Conservation (phyloP, 2,329 filamentous ascomycete species). For the Microdochium paspali region DNA sequence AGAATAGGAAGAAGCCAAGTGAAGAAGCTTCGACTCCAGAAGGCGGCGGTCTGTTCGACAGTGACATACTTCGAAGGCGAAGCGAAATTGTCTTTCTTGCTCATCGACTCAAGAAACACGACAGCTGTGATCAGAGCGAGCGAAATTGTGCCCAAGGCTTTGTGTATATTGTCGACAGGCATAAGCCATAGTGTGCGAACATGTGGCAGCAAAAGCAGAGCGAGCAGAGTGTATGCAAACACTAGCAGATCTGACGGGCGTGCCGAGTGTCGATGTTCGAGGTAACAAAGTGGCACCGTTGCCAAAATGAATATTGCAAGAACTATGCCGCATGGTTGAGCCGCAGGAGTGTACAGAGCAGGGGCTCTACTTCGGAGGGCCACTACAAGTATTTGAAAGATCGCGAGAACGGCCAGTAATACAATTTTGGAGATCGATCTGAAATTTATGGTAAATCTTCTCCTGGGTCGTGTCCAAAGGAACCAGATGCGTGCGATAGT, state of each 20-base stretch:
- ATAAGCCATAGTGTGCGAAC: slow-evolving; percentile 11
- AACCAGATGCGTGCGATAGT: too few species aligned
- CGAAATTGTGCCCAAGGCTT: slow-evolving; percentile 5
- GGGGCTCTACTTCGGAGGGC: too few species aligned
- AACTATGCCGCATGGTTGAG: too few species aligned
- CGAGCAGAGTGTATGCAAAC: slow-evolving; percentile 9
- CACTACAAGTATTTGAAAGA: too few species aligned
- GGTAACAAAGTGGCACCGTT: slow-evolving; percentile 7
- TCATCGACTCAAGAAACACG: slow-evolving; percentile 9
- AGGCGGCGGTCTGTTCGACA: slow-evolving; percentile 9
- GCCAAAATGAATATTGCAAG: slow-evolving; percentile 1
- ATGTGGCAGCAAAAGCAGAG: slow-evolving; percentile 9
- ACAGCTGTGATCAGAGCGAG: slow-evolving; percentile 5
- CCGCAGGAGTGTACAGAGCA: too few species aligned
- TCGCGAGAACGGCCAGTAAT: too few species aligned
- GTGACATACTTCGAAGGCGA: background rate
- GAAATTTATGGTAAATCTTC: too few species aligned
- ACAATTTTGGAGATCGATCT: too few species aligned
- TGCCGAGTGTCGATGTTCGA: slow-evolving; percentile 10
- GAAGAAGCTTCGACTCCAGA: slow-evolving; percentile 12
- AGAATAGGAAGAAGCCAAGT: slow-evolving; percentile 11
- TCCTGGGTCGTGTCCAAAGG: too few species aligned
- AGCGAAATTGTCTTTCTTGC: slow-evolving; percentile 6
- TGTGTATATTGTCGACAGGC: slow-evolving; percentile 1
- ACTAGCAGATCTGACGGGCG: slow-evolving; percentile 14